Percentiles rank a stretch among this genome's conserved stretches.
These are phyloP conservation scores for Pseudodiploospora longispora DNA, from an alignment of 2,329 filamentous ascomycete genomes.

Conservation along the genomic window DNA sequence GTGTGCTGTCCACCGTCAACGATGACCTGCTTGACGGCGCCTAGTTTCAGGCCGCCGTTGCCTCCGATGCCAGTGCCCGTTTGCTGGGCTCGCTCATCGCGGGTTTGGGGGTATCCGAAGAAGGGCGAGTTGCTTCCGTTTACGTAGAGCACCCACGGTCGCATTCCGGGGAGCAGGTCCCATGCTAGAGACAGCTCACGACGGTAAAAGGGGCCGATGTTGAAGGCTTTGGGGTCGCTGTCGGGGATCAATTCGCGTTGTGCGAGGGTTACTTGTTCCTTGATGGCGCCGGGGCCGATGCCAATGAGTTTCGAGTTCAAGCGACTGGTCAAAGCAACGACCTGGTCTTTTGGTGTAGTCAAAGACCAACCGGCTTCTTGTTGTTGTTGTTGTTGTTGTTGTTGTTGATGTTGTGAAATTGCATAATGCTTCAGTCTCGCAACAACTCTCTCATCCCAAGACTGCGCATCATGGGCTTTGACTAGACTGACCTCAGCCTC, in stretches of 20 bases:
- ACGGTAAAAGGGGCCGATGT: conserved; percentile 1
- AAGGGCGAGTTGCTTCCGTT: conserved; percentile 3
- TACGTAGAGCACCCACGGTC: conserved; percentile 1
- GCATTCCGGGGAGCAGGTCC: conserved; percentile 1
- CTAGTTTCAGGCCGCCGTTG: not conserved
- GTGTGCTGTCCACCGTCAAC: conserved; percentile 1
- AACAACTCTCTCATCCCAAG: not conserved
- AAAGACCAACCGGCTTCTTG: not conserved
- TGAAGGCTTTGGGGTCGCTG: conserved; percentile 1
- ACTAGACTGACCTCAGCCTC: conserved; percentile 1
- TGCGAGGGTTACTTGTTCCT: not conserved
- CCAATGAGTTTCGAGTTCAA: not conserved
- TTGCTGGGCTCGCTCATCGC: not conserved
- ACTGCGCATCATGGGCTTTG: not conserved
- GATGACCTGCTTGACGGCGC: conserved; percentile 1
- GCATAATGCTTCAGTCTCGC: conserved; percentile 2
- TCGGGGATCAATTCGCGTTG: conserved; percentile 1
- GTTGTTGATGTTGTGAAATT: not conserved
- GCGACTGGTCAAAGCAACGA: conserved; percentile 1
- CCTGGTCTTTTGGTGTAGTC: not conserved
- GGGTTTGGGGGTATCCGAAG: conserved; percentile 1
- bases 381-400: no score
- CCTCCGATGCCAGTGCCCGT: conserved; percentile 1
- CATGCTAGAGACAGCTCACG: conserved; percentile 1
- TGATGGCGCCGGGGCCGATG: conserved; percentile 1